phyloP scores from a whole-genome alignment of 1,139 yeast genomes.

The Sugiyamaella sp. region DNA sequence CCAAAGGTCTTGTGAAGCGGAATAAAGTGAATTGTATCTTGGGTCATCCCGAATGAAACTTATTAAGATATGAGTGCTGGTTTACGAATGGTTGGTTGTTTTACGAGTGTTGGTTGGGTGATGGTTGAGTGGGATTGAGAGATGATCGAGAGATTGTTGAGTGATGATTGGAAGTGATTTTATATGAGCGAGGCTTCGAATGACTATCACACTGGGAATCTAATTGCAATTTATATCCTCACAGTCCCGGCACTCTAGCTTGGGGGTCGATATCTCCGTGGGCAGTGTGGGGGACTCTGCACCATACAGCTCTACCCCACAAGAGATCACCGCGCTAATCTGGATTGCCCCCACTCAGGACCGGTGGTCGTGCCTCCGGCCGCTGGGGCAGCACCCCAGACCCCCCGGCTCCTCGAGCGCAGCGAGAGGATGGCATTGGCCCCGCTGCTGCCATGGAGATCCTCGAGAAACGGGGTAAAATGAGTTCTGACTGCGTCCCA shows the following conservation, averaged over 20 bases:
- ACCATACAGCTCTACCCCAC: neutral
- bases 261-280: neutral
- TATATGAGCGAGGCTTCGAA: too few species aligned
- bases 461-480: too few species aligned
- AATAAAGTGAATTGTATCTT: slow-evolving; percentile 6
- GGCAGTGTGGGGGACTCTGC: neutral
- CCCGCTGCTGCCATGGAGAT: too few species aligned
- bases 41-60: slow-evolving; percentile 3
- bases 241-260: too few species aligned
- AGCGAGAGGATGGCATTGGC: too few species aligned
- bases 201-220: neutral
- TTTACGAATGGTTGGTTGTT: too few species aligned
- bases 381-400: neutral
- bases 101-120: too few species aligned
- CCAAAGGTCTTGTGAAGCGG: slow-evolving; percentile 23
- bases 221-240: neutral
- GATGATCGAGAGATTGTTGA: too few species aligned
- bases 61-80: neutral
- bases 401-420: slow-evolving; percentile 1
- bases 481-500: too few species aligned
- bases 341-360: neutral
- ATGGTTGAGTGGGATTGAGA: too few species aligned
- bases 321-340: too few species aligned
- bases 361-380: neutral
- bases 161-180: too few species aligned